Evolutionary conservation across 108 stramenopile genomes (phyloP).

Genomic region (Bacterosira constricta): DNA sequence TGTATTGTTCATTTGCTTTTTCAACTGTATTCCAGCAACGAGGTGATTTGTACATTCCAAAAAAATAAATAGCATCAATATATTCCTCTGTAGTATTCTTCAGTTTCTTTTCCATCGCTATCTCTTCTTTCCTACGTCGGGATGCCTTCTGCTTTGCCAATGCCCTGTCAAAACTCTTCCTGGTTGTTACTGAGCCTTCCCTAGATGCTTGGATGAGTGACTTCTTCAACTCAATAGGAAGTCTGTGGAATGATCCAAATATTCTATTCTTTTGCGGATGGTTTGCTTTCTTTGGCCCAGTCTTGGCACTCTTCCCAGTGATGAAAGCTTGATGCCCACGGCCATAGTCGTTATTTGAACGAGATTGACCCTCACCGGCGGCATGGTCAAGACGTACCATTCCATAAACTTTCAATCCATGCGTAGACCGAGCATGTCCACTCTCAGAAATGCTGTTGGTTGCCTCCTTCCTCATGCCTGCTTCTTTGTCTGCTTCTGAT

Average conservation of each 20-base stretch:
- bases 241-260: too few species aligned
- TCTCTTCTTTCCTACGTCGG: background rate
- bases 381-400: constrained; percentile 4
- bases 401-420: background rate
- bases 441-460: too few species aligned
- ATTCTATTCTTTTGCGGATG: too few species aligned
- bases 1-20: background rate
- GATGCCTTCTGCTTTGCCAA: too few species aligned
- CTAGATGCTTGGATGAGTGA: too few species aligned
- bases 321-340: background rate
- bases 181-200: too few species aligned
- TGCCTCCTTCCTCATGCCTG: background rate
- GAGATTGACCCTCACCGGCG: background rate
- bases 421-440: background rate
- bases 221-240: too few species aligned
- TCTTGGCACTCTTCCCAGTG: too few species aligned
- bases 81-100: background rate
- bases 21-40: constrained; percentile 1
- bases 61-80: constrained; percentile 1
- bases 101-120: background rate
- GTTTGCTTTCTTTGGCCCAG: too few species aligned
- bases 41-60: constrained; percentile 5
- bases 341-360: constrained; percentile 6
- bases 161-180: too few species aligned
- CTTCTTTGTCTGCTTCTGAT: constrained; percentile 8